A percentile compares a stretch with the other conserved stretches of the same genome.
These are phyloP conservation scores for Neostapfia colusana DNA, from an alignment of 176 grass and related monocot genomes.

Conservation along the genomic window DNA sequence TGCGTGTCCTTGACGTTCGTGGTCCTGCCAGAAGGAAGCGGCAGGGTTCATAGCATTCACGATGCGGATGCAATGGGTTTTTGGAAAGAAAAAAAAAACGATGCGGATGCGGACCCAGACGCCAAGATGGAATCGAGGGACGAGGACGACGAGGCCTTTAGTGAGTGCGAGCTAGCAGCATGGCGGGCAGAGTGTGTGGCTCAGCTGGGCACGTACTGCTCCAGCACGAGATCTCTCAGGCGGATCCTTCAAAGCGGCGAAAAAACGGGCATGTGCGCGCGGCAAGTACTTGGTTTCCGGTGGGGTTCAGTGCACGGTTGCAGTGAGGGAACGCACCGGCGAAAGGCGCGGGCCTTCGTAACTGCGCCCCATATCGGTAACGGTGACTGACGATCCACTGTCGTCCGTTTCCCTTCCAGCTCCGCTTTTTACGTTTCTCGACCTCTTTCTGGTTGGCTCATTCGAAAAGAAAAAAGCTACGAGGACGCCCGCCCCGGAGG, in stretches of 20 bases:
- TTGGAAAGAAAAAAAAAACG: too few relatives aligned
- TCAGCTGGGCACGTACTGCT: slow-evolving; percentile 9
- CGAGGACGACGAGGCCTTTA: neutral
- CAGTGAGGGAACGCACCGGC: slow-evolving; percentile 21
- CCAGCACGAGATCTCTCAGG: slow-evolving; percentile 39
- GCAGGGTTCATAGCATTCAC: neutral
- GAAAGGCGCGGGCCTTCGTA: neutral
- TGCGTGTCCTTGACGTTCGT: too few relatives aligned
- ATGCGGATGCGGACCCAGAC: neutral
- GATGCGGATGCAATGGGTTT: too few relatives aligned
- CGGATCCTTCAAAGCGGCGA: slow-evolving; percentile 33
- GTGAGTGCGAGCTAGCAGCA: neutral
- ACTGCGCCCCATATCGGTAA: too few relatives aligned
- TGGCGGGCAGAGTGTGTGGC: slow-evolving; percentile 2
- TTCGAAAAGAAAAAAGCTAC: too few relatives aligned
- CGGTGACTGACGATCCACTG: too few relatives aligned
- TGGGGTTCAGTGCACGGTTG: slow-evolving; percentile 17
- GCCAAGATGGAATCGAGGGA: slow-evolving; percentile 11
- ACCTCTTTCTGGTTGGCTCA: too few relatives aligned
- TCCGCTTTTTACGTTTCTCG: too few relatives aligned
- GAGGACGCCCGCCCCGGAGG: too few relatives aligned
- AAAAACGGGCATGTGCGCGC: slow-evolving; percentile 47
- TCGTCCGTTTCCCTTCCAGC: too few relatives aligned
- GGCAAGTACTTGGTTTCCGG: slow-evolving; percentile 26
- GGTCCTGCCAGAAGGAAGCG: neutral